Evolutionary conservation across 139 green algal genomes (phyloP).

Genomic region (Marvania coccoides): DNA sequence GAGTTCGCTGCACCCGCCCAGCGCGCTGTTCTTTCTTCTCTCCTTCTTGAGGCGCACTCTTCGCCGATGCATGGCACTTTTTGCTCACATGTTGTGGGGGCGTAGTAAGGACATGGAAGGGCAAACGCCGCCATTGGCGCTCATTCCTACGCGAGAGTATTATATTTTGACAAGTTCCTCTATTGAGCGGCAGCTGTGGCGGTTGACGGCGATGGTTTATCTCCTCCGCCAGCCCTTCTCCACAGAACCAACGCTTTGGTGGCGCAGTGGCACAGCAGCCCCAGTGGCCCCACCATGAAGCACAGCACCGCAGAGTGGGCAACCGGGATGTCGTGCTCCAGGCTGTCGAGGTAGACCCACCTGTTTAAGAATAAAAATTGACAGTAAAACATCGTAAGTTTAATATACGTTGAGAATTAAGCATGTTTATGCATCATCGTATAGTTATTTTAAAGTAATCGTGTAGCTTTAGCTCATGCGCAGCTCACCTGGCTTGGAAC

Average conservation of each 20-base stretch:
- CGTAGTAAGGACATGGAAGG: too few species aligned
- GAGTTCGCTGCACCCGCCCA: too few species aligned
- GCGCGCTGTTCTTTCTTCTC: too few species aligned
- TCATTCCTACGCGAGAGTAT: too few species aligned
- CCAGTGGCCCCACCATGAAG: slow-evolving; percentile 84
- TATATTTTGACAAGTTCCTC: too few species aligned
- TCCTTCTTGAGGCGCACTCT: too few species aligned
- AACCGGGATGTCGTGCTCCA: slow-evolving; percentile 42
- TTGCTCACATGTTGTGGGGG: too few species aligned
- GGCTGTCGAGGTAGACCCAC: slow-evolving; percentile 62
- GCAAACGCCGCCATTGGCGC: too few species aligned
- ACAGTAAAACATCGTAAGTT: not conserved
- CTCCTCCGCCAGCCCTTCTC: not conserved
- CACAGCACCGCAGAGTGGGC: slow-evolving; percentile 70
- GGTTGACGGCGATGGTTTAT: too few species aligned
- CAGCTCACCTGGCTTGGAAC: slow-evolving; percentile 56
- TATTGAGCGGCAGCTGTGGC: too few species aligned
- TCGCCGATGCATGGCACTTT: too few species aligned
- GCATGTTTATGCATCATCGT: not conserved
- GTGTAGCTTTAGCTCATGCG: not conserved
- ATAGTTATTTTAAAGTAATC: not conserved
- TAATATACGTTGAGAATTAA: not conserved
- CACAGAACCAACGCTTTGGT: slow-evolving; percentile 29
- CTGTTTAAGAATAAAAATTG: slow-evolving; percentile 31
- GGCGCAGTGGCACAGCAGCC: slow-evolving; percentile 63